These are phyloP conservation scores for Pholiota molesta DNA, from an alignment of 768 basidiomycete genomes.

Conservation along the genomic window DNA sequence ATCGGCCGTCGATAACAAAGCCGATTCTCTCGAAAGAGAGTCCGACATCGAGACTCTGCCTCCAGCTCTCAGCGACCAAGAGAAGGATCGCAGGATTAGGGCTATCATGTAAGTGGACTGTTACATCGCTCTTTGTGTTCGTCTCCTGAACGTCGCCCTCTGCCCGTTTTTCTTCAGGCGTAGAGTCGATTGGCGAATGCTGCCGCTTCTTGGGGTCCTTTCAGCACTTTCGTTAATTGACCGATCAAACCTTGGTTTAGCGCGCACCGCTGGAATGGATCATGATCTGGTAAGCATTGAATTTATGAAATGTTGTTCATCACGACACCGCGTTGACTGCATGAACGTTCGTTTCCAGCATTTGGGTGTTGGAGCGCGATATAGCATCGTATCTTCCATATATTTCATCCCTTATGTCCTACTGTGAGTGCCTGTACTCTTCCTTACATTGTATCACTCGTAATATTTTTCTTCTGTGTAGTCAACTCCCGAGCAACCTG, in stretches of 20 bases:
- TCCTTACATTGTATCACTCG: conserved; percentile 3
- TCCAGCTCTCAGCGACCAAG: neutral
- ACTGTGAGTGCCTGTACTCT: conserved; percentile 25
- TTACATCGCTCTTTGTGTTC: too few relatives aligned
- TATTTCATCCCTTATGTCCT: conserved; percentile 40
- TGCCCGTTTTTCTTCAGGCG: conserved; percentile 21
- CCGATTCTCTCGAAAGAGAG: neutral
- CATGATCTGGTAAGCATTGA: conserved; percentile 28
- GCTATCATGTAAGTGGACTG: neutral
- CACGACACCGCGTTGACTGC: neutral
- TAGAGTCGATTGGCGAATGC: conserved; percentile 35
- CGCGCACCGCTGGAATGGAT: conserved; percentile 39
- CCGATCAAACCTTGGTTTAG: conserved; percentile 38
- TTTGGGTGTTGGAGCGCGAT: conserved; percentile 34
- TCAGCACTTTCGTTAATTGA: conserved; percentile 40
- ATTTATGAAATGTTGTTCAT: neutral
- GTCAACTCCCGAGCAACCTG: conserved; percentile 49
- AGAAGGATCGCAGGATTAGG: neutral
- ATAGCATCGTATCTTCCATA: conserved; percentile 35
- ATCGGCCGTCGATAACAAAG: neutral
- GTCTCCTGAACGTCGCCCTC: too few relatives aligned
- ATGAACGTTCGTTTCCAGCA: conserved; percentile 18
- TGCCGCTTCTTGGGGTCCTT: conserved; percentile 37
- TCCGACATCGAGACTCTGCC: neutral
- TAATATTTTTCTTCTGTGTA: conserved; percentile 17